Evolutionary conservation across 2,329 filamentous ascomycete species (phyloP), one percentile per base, ranked within the genome.

Genomic region (Phyllosticta citribraziliensis): DNA sequence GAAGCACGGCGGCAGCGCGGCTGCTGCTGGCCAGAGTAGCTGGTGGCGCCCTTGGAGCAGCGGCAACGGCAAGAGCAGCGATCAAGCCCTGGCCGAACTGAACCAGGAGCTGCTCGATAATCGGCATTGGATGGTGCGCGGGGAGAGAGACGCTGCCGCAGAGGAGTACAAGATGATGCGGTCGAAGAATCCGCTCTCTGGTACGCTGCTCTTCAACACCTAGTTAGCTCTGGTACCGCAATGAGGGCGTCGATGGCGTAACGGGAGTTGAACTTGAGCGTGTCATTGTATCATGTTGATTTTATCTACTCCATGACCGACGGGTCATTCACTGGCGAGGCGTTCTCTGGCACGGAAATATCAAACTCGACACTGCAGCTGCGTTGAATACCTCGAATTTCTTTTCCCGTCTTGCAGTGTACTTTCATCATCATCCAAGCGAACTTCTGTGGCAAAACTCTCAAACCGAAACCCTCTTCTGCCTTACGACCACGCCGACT

Each of bases 1-100:
- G 50, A 17, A 71, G 61, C 63, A 40, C 4, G 10, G 33, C 11
- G 33, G 33, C 12, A 14, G 11, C 10, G 10, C 51, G 2, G 51
- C 19, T 11, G 19, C 22, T 20, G n/a, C 19, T 1, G 51, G 51
- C 51, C 10, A n/a, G 22, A 11, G 19, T 12, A 52, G 51, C n/a
- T 52, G 51, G 51, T 52, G 19, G 19, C 9, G 51, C 5, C 51
- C 22, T 20, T 52, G 51, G 51, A 14, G 51, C 19, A 20, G n/a
- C 10, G 22, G 1, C 51, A 52, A 52, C 4, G 33, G 33, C 33
- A 40, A 40, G 33, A 40, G 33, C 14, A 40, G 33, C 14, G 33
- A 40, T 12, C 33, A 40, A 14, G 33, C 12, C 33, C 12, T 40
- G 33, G 33, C 33, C 33, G 33, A 40, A 17, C 14, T 40, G 33